These are phyloP conservation scores for Mallotus nudiflorus DNA, from an alignment of 345 rosid genomes.

Conservation along the genomic window DNA sequence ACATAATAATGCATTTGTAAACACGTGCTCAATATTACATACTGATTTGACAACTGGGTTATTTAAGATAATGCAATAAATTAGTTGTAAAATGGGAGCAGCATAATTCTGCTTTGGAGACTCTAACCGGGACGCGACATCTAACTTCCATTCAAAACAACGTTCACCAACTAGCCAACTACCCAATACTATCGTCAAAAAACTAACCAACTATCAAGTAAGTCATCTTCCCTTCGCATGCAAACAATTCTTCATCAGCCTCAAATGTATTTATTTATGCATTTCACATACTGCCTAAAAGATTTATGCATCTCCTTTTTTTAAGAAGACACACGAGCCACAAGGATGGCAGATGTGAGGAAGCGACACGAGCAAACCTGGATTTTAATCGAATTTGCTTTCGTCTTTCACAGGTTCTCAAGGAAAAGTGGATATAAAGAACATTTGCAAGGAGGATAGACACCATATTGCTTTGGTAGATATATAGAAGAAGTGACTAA, in stretches of 20 bases:
- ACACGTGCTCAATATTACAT: neutral
- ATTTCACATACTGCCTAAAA: neutral
- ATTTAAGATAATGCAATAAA: neutral
- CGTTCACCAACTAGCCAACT: slow-evolving; percentile 40
- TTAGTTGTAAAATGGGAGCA: no score
- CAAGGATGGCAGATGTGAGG: slow-evolving; percentile 12
- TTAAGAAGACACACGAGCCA: neutral
- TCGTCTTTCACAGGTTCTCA: slow-evolving; percentile 7
- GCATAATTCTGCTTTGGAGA: neutral
- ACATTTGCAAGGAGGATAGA: slow-evolving; percentile 12
- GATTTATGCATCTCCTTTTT: neutral
- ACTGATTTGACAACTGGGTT: neutral
- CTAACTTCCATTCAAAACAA: slow-evolving; percentile 42
- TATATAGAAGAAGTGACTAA: neutral
- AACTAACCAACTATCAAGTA: slow-evolving; percentile 32
- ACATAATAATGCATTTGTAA: neutral
- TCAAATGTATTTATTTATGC: neutral
- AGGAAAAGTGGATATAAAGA: slow-evolving; percentile 9
- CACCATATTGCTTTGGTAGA: neutral
- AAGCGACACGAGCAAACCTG: slow-evolving; percentile 12
- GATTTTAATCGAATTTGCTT: neutral
- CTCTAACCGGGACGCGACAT: neutral
- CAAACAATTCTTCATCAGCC: neutral
- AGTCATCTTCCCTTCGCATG: slow-evolving; percentile 1
- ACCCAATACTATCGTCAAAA: no score